Conservation (phyloP, 176 grass and related monocot genomes). For the Paspalum vaginatum region DNA sequence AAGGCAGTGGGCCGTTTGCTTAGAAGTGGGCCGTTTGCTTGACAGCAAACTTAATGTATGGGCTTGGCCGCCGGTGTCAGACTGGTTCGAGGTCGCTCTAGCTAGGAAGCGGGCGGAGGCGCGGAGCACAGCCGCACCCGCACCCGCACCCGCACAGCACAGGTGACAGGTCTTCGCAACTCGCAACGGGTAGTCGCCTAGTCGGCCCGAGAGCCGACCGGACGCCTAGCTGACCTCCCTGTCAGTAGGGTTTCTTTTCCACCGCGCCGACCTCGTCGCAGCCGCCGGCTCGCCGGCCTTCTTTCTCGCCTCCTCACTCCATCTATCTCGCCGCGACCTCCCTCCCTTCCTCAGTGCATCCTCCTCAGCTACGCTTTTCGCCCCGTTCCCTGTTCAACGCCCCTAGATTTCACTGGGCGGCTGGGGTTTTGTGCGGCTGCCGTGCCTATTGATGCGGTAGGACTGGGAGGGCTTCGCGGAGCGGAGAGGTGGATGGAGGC, state of each 20-base stretch:
- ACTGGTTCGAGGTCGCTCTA: too few relatives aligned
- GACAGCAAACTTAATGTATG: too few relatives aligned
- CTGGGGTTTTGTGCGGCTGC: background rate
- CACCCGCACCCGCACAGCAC: too few relatives aligned
- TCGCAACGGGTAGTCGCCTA: too few relatives aligned
- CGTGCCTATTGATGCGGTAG: slow-evolving; percentile 7
- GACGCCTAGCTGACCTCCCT: too few relatives aligned
- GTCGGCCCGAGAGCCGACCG: too few relatives aligned
- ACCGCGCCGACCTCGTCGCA: background rate
- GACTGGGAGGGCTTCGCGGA: background rate
- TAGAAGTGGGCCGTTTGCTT: too few relatives aligned
- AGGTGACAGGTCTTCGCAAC: too few relatives aligned
- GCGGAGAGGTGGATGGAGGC: slow-evolving; percentile 28
- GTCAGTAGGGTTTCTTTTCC: slow-evolving; percentile 39
- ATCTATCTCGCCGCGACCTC: background rate
- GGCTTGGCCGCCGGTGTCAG: too few relatives aligned
- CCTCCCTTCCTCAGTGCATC: background rate
- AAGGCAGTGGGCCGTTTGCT: too few relatives aligned
- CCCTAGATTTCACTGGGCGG: background rate
- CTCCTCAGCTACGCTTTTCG: background rate
- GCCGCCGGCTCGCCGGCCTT: slow-evolving; percentile 2
- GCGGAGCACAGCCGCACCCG: too few relatives aligned
- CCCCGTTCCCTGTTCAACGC: background rate
- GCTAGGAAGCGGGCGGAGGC: too few relatives aligned
- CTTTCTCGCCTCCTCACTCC: background rate